Conservation (phyloP, 176 grass and related monocot species). For the Hyparrhenia diplandra region DNA sequence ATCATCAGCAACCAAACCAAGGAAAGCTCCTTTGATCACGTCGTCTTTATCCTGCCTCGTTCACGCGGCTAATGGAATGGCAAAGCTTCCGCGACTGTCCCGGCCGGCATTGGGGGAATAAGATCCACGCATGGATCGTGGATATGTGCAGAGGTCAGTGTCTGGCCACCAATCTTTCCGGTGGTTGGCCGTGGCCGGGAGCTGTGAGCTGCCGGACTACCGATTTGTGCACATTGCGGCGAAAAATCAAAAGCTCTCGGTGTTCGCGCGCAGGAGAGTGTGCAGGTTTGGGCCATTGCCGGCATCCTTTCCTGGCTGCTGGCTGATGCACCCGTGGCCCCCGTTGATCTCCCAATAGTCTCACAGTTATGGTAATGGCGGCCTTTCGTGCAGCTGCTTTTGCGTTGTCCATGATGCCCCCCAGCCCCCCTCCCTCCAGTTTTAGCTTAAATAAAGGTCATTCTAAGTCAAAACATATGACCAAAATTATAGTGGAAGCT, state of each 20-base stretch:
- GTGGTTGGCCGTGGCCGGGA: slow-evolving; percentile 20
- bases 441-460: too few relatives aligned
- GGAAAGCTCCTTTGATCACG: neutral
- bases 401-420: neutral
- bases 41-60: neutral
- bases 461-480: too few relatives aligned
- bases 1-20: neutral
- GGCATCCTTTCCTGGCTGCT: slow-evolving; percentile 35
- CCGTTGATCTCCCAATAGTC: slow-evolving; percentile 11
- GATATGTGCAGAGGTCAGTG: slow-evolving; percentile 22
- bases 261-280: neutral
- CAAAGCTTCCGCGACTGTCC: slow-evolving; percentile 3
- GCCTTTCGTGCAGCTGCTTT: slow-evolving; percentile 23
- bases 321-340: slow-evolving; percentile 36
- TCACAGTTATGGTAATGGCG: slow-evolving; percentile 16
- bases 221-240: neutral
- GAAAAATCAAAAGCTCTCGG: slow-evolving; percentile 30
- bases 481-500: too few relatives aligned
- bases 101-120: slow-evolving; percentile 27
- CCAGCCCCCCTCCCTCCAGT: too few relatives aligned
- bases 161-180: slow-evolving; percentile 26
- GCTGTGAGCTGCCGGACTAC: neutral
- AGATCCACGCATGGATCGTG: slow-evolving; percentile 35
- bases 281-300: slow-evolving; percentile 22
- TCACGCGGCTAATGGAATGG: slow-evolving; percentile 14